phyloP scores from a whole-genome alignment of 352 stramenopile genomes.

The Globisporangium viniferum region DNA sequence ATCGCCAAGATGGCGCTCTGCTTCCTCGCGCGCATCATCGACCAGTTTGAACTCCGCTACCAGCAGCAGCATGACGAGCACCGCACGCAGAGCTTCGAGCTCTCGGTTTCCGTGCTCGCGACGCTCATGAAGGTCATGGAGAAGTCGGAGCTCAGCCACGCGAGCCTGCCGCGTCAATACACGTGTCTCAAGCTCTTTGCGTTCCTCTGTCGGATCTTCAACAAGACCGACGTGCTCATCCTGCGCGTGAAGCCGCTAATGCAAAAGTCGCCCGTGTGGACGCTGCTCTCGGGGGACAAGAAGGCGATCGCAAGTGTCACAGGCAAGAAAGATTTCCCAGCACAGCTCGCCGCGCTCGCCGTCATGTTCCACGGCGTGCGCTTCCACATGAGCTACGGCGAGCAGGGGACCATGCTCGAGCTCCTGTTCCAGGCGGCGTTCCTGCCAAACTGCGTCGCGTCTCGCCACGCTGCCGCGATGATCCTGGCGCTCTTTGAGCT shows the following conservation, averaged over 20 bases:
- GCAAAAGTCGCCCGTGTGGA: slow-evolving; percentile 52
- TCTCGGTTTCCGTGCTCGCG: slow-evolving; percentile 35
- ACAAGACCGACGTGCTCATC: slow-evolving; percentile 44
- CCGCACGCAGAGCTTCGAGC: slow-evolving; percentile 48
- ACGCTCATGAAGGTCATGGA: slow-evolving; percentile 51
- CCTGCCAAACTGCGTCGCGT: slow-evolving; percentile 35
- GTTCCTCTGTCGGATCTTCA: slow-evolving; percentile 48
- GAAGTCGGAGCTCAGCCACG: slow-evolving; percentile 42
- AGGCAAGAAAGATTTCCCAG: slow-evolving; percentile 49
- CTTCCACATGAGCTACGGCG: slow-evolving; percentile 37
- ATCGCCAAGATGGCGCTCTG: slow-evolving; percentile 60
- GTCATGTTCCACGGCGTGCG: slow-evolving; percentile 57
- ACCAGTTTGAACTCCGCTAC: slow-evolving; percentile 57
- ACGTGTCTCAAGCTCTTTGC: slow-evolving; percentile 59
- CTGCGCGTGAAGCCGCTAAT: slow-evolving; percentile 34
- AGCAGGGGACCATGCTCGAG: slow-evolving; percentile 41
- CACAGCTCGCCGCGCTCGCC: slow-evolving; percentile 46
- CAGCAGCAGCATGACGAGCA: slow-evolving; percentile 13
- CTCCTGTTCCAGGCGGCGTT: slow-evolving; percentile 54
- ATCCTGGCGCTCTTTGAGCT: slow-evolving; percentile 48
- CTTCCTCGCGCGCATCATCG: slow-evolving; percentile 54
- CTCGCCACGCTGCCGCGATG: slow-evolving; percentile 61
- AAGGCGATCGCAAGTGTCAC: slow-evolving; percentile 39
- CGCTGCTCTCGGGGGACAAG: slow-evolving; percentile 39
- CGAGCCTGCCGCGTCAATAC: slow-evolving; percentile 45